Evolutionary conservation across 2,329 filamentous ascomycete species (phyloP).

Genomic region (Alternaria ethzedia): DNA sequence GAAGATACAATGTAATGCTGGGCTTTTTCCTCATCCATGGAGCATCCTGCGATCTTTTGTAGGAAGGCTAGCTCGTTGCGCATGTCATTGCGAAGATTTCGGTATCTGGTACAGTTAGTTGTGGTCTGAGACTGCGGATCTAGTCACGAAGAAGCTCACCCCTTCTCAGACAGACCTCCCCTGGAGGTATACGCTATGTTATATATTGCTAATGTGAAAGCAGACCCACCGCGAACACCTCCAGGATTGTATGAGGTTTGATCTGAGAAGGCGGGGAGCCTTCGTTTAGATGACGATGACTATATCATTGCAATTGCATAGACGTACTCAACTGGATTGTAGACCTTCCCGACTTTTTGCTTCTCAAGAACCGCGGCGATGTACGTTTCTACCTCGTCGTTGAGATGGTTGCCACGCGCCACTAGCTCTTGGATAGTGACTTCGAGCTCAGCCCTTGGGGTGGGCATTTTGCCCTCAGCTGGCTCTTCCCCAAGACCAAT

Average conservation of each 20-base stretch:
- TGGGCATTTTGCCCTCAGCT: slow-evolving; percentile 3
- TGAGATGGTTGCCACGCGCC: slow-evolving; percentile 46
- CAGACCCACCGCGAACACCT: neutral
- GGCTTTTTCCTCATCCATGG: slow-evolving; percentile 36
- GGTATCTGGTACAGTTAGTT: slow-evolving; percentile 3
- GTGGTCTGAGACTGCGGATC: neutral
- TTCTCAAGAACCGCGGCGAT: slow-evolving; percentile 41
- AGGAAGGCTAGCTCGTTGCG: slow-evolving; percentile 45
- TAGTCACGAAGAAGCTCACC: neutral
- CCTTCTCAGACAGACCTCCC: neutral
- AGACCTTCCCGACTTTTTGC: slow-evolving; percentile 40
- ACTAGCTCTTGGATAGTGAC: slow-evolving; percentile 42
- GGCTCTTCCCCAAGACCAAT: slow-evolving; percentile 17
- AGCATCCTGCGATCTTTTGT: slow-evolving; percentile 31
- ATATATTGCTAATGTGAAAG: neutral
- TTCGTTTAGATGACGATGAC: neutral
- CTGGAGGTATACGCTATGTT: neutral
- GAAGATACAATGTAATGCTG: slow-evolving; percentile 68
- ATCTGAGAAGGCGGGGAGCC: neutral
- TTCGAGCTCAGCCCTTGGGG: slow-evolving; percentile 25
- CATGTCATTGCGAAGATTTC: slow-evolving; percentile 43
- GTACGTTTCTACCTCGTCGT: slow-evolving; percentile 52
- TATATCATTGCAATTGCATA: neutral
- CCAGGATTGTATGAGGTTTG: neutral
- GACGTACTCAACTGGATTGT: slow-evolving; percentile 45